Base-by-base conservation (phyloP, 2,329 filamentous ascomycete genomes). In the Arthrobotrys conoides region DNA sequence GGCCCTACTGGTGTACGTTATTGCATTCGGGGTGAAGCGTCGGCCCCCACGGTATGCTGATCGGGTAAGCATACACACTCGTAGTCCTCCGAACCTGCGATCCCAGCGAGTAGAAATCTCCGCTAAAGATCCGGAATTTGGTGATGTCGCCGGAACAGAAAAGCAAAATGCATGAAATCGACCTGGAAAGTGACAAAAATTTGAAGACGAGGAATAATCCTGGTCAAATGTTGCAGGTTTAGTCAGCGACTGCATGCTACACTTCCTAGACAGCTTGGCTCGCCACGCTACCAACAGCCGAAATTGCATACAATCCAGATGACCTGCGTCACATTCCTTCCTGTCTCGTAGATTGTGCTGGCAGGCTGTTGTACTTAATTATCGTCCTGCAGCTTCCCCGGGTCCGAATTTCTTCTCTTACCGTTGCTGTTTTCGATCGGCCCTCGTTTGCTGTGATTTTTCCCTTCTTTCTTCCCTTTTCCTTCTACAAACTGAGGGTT, bases 271-370 rank as follows among this genome's bases (percentile, higher is more conserved):
- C 51, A 5, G 20, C 59, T 64, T 64, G 57, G 69, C 59, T 14
- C 20, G 20, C 57, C 36, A 61, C 57, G 57, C 33, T 61, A 59
- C 53, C 18, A 59, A 41, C 51, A 63, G 36, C 71, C 57, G 30
- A 71, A 65, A 64, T 30, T 61, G 57, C 24, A 55, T 44, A 24
- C 36, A 63, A 66, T 22, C 66, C 73, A 44, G 63, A 22, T 77
- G 73, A 77, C 73, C 72, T 66, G 73, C 67, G 73, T 77, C 73
- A 77, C 73, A 55, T 71, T 77, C 73, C 73, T 57, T 20, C 18
- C 73, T 64, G n/a, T 70, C 61, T 22, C 22, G 44, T 67, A 59
- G 44, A 71, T 57, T 61, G 55, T 61, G 57, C 33, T 61, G 57
- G 57, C 57, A 61, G 57, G 20, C 36, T 44, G 20, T 44, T 44